Percentiles rank a stretch among this genome's conserved stretches.
phyloP scores from a whole-genome alignment of 495 filamentous ascomycete genomes.

The Tetracladium marchalianum region DNA sequence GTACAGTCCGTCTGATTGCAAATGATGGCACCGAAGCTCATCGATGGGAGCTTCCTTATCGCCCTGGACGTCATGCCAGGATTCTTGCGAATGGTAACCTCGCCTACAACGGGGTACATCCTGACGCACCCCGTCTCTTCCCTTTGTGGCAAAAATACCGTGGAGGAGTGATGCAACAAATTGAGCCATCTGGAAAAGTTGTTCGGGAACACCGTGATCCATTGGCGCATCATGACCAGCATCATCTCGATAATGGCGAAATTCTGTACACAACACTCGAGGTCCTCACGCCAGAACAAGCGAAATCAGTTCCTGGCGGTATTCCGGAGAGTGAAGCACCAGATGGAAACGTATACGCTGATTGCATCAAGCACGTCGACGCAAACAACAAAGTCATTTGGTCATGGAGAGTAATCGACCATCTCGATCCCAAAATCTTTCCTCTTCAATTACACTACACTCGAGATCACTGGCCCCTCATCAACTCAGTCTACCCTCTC shows the following conservation, averaged over 20 bases:
- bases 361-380: conserved; percentile 36
- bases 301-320: conserved; percentile 27
- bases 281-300: conserved; percentile 26
- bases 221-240: conserved; percentile 35
- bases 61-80: conserved; percentile 32
- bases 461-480: conserved; percentile 36
- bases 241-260: conserved; percentile 33
- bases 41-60: conserved; percentile 31
- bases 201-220: conserved; percentile 31
- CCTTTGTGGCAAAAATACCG: conserved; percentile 37
- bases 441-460: conserved; percentile 30
- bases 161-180: conserved; percentile 34
- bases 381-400: conserved; percentile 25
- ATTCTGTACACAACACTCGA: conserved; percentile 35
- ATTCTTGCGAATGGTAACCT: conserved; percentile 33
- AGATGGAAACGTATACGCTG: conserved; percentile 29
- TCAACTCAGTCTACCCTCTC: conserved; percentile 30
- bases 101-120: conserved; percentile 34
- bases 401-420: conserved; percentile 33
- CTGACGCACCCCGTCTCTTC: conserved; percentile 29
- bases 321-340: conserved; percentile 30
- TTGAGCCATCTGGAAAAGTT: conserved; percentile 27
- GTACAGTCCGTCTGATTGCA: conserved; percentile 31
- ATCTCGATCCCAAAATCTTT: conserved; percentile 26
- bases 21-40: conserved; percentile 34